These are phyloP conservation scores for Gilbertella persicaria DNA, from an alignment of 371 early-diverging fungal genomes.

Conservation along the genomic window DNA sequence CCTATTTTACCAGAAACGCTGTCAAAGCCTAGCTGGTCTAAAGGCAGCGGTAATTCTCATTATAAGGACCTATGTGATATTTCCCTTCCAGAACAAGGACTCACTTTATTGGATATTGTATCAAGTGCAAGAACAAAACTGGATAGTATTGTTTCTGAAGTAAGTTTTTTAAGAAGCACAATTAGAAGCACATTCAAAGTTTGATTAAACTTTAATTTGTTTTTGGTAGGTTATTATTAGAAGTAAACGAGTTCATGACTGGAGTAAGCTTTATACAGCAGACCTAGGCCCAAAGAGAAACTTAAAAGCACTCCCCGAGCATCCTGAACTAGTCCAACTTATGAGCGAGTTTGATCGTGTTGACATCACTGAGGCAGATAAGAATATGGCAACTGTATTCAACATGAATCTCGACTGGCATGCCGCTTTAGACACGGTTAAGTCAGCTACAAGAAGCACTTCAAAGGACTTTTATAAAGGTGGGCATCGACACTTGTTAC, in stretches of 20 bases:
- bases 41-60: background rate
- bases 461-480: constrained; percentile 31
- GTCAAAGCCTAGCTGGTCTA: constrained; percentile 21
- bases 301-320: constrained; percentile 1
- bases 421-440: constrained; percentile 25
- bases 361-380: constrained; percentile 32
- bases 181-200: background rate
- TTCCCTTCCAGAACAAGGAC: constrained; percentile 25
- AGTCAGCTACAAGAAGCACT: constrained; percentile 19
- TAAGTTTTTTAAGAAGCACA: constrained; percentile 3
- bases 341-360: constrained; percentile 37
- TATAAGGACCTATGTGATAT: constrained; percentile 7
- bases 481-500: constrained; percentile 31
- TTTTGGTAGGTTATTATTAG: constrained; percentile 32
- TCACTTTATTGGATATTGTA: constrained; percentile 34
- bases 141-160: constrained; percentile 41
- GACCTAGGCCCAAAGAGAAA: constrained; percentile 10
- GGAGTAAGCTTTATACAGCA: constrained; percentile 35
- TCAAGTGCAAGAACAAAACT: constrained; percentile 31
- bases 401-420: constrained; percentile 32
- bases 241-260: constrained; percentile 32
- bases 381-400: constrained; percentile 27
- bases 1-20: constrained; percentile 19
- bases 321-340: constrained; percentile 21
- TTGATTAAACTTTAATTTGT: background rate